Base-by-base conservation (phyloP, 148 eudicot genomes). In the Camellia japonica region DNA sequence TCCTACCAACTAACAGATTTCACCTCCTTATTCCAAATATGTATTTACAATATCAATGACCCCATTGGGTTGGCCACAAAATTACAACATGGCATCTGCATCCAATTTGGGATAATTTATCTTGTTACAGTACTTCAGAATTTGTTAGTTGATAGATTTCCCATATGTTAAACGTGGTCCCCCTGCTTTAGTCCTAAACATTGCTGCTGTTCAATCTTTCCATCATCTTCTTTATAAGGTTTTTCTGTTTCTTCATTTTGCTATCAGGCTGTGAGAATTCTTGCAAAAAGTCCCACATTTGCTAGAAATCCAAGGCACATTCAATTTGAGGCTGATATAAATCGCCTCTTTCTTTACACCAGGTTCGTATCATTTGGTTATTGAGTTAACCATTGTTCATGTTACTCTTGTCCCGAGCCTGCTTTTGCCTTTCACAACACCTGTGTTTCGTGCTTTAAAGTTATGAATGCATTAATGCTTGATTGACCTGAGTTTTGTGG, bases 251-350 rank as follows among this genome's bases (percentile, higher is more conserved):
- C 11, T 74, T 6, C 7, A 66, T 79, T 83, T 38, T 80, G 30
- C 75, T 80, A 81, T 30, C 84, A 95, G 99, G 97, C 84, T 68
- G 95, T 95, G 47, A 90, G 86, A 88, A 84, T 80, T 71, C 97
- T 95, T 84, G 93, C 99, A 19, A 95, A 90, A 89, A 93, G 97
- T 80, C 84, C 94, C 47, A 93, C 94, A 63, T 93, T 93, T 85
- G 88, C 97, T 19, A 89, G 78, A 83, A 89, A 95, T 76, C 94
- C 97, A 76, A 86, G 99, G 83, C 87, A 76, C 51, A 92, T 93
- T 54, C 99, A 95, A 76, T 93, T 95, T 84, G 99, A 93, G 84
- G 97, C 99, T 23, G 99, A 93, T 79, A 91, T 95, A 11, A 95
- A 93, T 71, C 97, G 94, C 30, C 90, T 95, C 9, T 95, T 95